These are phyloP conservation scores for Talaromyces piceae DNA, from an alignment of 2,329 filamentous ascomycete species.

Conservation along the genomic window DNA sequence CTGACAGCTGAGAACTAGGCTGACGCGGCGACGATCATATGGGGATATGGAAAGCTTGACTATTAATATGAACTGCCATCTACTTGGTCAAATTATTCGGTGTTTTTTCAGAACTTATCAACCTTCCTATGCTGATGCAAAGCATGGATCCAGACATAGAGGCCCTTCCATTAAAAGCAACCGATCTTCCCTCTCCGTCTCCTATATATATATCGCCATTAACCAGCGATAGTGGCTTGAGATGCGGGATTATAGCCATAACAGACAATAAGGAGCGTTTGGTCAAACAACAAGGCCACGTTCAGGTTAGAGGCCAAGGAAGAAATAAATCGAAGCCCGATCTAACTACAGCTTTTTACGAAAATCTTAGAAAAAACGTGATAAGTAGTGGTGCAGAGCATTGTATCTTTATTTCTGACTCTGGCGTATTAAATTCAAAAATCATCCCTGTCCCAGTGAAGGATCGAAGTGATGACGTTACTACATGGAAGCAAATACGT, in stretches of 20 bases:
- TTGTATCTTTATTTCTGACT: not conserved
- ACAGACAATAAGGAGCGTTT: not conserved
- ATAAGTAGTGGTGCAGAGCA: not conserved
- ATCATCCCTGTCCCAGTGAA: not conserved
- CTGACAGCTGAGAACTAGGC: not conserved
- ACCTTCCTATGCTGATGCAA: too few relatives aligned
- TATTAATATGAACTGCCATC: not conserved
- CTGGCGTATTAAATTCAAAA: not conserved
- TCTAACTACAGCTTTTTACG: not conserved
- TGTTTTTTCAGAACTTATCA: not conserved
- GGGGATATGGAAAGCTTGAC: not conserved
- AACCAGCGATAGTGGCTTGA: not conserved
- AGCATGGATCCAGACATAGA: not conserved
- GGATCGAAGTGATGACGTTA: not conserved
- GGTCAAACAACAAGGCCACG: not conserved
- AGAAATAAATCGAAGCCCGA: not conserved
- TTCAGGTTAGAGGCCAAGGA: not conserved
- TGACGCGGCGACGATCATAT: not conserved
- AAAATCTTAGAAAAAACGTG: not conserved
- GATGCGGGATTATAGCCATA: not conserved
- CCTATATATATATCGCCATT: not conserved
- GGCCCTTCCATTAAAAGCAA: not conserved
- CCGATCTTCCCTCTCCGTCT: not conserved
- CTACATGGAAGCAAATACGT: not conserved
- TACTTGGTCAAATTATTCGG: not conserved